These are phyloP conservation scores for Acrocalymma vagum DNA, from an alignment of 2,329 filamentous ascomycete species.

Conservation along the genomic window DNA sequence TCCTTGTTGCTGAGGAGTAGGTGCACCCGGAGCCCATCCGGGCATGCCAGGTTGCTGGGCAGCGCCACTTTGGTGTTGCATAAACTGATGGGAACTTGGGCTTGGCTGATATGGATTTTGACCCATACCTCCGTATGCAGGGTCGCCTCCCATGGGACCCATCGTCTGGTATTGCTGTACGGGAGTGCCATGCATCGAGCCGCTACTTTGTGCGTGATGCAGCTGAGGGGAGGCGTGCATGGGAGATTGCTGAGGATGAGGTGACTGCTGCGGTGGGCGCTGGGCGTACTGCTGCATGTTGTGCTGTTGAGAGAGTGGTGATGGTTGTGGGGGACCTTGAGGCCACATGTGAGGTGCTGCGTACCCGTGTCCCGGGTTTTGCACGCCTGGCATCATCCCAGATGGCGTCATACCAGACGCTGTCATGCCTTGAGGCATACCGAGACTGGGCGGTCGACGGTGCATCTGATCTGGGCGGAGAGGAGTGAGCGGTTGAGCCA, in stretches of 20 bases:
- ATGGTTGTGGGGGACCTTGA: slow-evolving; percentile 57
- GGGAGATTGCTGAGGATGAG: slow-evolving; percentile 57
- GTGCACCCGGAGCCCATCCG: slow-evolving; percentile 56
- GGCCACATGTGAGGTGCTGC: slow-evolving; percentile 58
- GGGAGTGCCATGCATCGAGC: slow-evolving; percentile 52
- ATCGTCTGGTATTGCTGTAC: slow-evolving; percentile 57
- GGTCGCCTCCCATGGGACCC: slow-evolving; percentile 53
- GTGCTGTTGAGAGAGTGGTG: slow-evolving; percentile 56
- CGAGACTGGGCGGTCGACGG: slow-evolving; percentile 68
- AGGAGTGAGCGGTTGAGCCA: slow-evolving; percentile 72
- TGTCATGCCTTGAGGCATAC: slow-evolving; percentile 44
- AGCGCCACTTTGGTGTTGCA: slow-evolving; percentile 52
- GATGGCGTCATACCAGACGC: slow-evolving; percentile 44
- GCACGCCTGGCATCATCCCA: slow-evolving; percentile 49
- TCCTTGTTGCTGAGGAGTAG: slow-evolving; percentile 45
- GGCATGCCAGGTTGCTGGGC: slow-evolving; percentile 61
- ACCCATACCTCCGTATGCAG: slow-evolving; percentile 56
- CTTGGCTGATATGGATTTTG: slow-evolving; percentile 59
- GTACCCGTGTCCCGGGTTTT: slow-evolving; percentile 57
- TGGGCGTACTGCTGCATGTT: slow-evolving; percentile 56
- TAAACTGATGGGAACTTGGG: slow-evolving; percentile 56
- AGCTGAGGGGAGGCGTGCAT: slow-evolving; percentile 60
- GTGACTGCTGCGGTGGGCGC: slow-evolving; percentile 51
- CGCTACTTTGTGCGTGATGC: slow-evolving; percentile 52
- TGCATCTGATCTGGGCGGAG: slow-evolving; percentile 70